A percentile compares a stretch with the other conserved stretches of the same genome.
Evolutionary conservation across 257 asterid species (phyloP).

Genomic region (Fraxinus americana): DNA sequence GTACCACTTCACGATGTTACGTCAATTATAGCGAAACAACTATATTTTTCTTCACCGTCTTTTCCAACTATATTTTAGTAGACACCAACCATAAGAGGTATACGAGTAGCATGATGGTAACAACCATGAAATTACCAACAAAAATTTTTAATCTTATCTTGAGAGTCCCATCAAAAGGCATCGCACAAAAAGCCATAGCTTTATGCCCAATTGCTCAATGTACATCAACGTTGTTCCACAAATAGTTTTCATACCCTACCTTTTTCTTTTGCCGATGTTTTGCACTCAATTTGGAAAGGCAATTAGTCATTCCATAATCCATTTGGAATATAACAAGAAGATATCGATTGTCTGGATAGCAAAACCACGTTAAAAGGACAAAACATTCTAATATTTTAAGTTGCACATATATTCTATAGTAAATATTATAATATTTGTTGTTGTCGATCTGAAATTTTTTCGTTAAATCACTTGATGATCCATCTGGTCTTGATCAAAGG

Average conservation of each 20-base stretch:
- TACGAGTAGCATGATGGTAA: not conserved
- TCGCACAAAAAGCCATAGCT: slow-evolving; percentile 40
- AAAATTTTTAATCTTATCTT: slow-evolving; percentile 28
- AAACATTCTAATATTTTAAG: no score
- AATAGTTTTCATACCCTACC: slow-evolving; percentile 37
- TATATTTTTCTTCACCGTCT: no score
- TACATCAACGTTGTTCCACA: slow-evolving; percentile 50
- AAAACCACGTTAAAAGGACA: not conserved
- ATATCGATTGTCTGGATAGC: slow-evolving; percentile 27
- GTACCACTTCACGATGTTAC: not conserved
- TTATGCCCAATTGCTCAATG: slow-evolving; percentile 50
- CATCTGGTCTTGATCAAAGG: no score
- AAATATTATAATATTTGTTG: no score
- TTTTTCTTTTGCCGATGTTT: slow-evolving; percentile 35
- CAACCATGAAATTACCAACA: slow-evolving; percentile 18
- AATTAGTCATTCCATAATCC: slow-evolving; percentile 35
- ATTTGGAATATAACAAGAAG: slow-evolving; percentile 29
- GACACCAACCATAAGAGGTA: slow-evolving; percentile 1
- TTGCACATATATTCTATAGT: not conserved
- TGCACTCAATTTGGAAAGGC: slow-evolving; percentile 41
- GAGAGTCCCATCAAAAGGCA: slow-evolving; percentile 43
- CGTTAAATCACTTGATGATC: no score
- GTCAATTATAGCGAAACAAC: not conserved
- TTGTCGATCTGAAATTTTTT: no score
- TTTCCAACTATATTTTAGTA: not conserved